These are phyloP conservation scores for Aspergillus glaucus DNA, from an alignment of 2,329 filamentous ascomycete species.

Conservation along the genomic window DNA sequence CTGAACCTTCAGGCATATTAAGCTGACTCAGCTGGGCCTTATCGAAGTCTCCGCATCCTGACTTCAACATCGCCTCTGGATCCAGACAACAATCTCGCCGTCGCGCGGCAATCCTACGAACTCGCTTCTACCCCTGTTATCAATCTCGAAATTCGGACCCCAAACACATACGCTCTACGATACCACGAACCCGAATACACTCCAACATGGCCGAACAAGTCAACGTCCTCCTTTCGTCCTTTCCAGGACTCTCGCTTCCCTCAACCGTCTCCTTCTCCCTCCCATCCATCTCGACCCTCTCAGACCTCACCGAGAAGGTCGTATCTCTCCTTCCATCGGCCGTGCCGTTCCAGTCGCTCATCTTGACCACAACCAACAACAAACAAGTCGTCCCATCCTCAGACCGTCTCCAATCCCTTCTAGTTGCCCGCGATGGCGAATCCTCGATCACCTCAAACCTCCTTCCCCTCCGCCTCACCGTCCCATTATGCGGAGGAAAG, in stretches of 20 bases:
- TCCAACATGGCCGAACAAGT: slow-evolving; percentile 54
- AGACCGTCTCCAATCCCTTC: slow-evolving; percentile 55
- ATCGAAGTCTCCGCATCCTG: slow-evolving; percentile 14
- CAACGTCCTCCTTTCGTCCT: slow-evolving; percentile 79
- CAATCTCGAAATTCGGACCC: background rate
- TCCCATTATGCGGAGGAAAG: slow-evolving; percentile 83
- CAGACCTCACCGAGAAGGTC: slow-evolving; percentile 60
- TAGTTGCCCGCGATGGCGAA: slow-evolving; percentile 41
- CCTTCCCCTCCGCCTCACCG: slow-evolving; percentile 72
- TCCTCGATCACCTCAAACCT: slow-evolving; percentile 54
- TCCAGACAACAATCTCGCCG: background rate
- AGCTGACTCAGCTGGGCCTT: slow-evolving; percentile 6
- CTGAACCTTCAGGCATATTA: slow-evolving; percentile 3
- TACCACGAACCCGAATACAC: too few relatives aligned
- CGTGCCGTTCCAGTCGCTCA: slow-evolving; percentile 51
- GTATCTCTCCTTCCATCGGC: slow-evolving; percentile 53
- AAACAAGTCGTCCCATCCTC: slow-evolving; percentile 54
- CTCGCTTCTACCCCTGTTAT: background rate
- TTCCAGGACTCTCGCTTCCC: slow-evolving; percentile 75
- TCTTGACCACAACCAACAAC: slow-evolving; percentile 77
- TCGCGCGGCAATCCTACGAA: background rate
- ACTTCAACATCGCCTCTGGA: background rate
- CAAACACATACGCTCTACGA: too few relatives aligned
- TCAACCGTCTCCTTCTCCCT: slow-evolving; percentile 76
- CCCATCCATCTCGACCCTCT: slow-evolving; percentile 56